Percentiles rank a stretch among this genome's conserved stretches.
Conservation (phyloP, 805 yeast genomes). For the Scheffersomyces lignosus region DNA sequence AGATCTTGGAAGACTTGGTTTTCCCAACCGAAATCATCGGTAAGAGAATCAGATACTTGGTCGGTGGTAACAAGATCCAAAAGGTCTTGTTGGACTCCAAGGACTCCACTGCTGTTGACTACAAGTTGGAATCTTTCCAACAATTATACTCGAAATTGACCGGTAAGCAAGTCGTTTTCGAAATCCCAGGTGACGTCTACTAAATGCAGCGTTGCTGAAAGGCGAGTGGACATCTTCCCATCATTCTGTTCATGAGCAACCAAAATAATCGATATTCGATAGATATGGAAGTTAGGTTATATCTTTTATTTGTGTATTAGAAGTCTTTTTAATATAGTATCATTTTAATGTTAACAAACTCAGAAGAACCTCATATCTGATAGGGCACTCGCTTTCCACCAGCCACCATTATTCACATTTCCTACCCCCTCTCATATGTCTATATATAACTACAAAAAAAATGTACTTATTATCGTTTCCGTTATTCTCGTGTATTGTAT, state of each 20-base stretch:
- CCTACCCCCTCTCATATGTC: too few relatives aligned
- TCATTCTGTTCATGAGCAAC: too few relatives aligned
- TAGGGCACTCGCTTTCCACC: too few relatives aligned
- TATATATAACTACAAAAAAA: too few relatives aligned
- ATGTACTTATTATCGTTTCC: too few relatives aligned
- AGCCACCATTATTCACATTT: too few relatives aligned
- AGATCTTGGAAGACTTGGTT: slow-evolving; percentile 97
- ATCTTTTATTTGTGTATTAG: not conserved
- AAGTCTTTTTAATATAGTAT: too few relatives aligned
- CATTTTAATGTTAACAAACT: not conserved
- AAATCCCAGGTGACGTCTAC: slow-evolving; percentile 62
- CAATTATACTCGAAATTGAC: slow-evolving; percentile 97
- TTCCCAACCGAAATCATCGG: slow-evolving; percentile 99
- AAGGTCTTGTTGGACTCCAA: slow-evolving; percentile 97
- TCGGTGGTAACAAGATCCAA: slow-evolving; percentile 98
- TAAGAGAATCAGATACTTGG: slow-evolving; percentile 98
- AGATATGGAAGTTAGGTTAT: not conserved
- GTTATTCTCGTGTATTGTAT: too few relatives aligned
- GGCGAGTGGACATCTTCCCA: too few relatives aligned
- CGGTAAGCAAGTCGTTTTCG: slow-evolving; percentile 99
- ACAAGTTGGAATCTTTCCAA: slow-evolving; percentile 99
- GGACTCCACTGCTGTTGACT: slow-evolving; percentile 94
- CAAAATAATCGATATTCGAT: not conserved
- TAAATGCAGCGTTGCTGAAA: slow-evolving; percentile 21
- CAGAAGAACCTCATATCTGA: too few relatives aligned